Evolutionary conservation across 164 flowering plant genomes (phyloP), one percentile per base, ranked within the genome.

Genomic region (Liriodendron chinense): DNA sequence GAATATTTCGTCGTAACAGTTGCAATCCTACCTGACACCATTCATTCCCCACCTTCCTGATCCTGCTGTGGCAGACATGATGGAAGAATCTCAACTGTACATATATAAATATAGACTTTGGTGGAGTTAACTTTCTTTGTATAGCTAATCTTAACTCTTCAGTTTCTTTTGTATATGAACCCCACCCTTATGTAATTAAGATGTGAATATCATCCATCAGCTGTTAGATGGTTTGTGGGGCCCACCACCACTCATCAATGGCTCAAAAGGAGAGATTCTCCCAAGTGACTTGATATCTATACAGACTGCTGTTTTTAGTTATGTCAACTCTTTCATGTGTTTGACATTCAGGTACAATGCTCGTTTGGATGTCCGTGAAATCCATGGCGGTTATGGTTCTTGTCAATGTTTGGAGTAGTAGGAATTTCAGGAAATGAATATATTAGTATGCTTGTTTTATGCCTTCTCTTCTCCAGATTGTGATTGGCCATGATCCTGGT

Each of bases 1-100:
- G 98, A 96, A 82, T 96, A 88, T 78, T 96, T 88, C 70, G 68
- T 94, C 72, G 98, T 96, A 78, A 96, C 99, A 57, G 89, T 94
- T 68, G 98, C 98, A 7, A 96, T 96, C 98, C 79, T 96, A 78
- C 99, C 96, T 74, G 91, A 88, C 79, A 84, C 94, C 76, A 88
- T 90, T 88, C 96, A 86, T 90, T 86, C 96, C 61, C 79, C 90
- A 26, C 77, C 92, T 71, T 75, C 59, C 67, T 9, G 64, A 69
- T 67, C 75, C 70, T 56, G 65, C 72, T 53, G 18, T 8, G 63
- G 65, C 71, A 68, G 77, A 59, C 59, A 67, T 74, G 76, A 74
- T 67, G 76, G 76, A 74, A 74, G 76, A 50, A 70, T 53, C 28
- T 48, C 53, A 56, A 66, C 26, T 67, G 70, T 49, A 56, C 1